Percentiles rank a stretch among this genome's conserved stretches.
These are phyloP conservation scores for Penicillium desertorum DNA, from an alignment of 495 filamentous ascomycete species.

Conservation along the genomic window DNA sequence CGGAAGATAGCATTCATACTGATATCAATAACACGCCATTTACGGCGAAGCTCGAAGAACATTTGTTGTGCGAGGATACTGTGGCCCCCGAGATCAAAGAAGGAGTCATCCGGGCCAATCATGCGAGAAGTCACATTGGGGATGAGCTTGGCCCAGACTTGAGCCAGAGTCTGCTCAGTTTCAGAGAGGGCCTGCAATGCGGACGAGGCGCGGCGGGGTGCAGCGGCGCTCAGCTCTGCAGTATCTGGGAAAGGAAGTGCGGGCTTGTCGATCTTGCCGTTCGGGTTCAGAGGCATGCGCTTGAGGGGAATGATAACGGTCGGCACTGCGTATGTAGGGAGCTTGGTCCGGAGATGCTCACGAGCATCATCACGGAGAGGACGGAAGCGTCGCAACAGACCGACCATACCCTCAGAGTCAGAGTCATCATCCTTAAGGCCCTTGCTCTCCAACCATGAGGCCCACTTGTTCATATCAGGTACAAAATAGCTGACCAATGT, in stretches of 20 bases:
- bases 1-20: constrained; percentile 76
- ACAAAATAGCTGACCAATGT: constrained; percentile 90
- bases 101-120: constrained; percentile 64
- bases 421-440: constrained; percentile 50
- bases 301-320: constrained; percentile 74
- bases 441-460: constrained; percentile 59
- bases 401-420: constrained; percentile 54
- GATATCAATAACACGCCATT: constrained; percentile 64
- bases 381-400: constrained; percentile 61
- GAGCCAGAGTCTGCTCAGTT: constrained; percentile 66
- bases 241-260: constrained; percentile 88
- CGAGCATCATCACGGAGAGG: constrained; percentile 71
- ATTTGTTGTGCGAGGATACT: constrained; percentile 85
- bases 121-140: constrained; percentile 55
- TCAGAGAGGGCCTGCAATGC: constrained; percentile 49
- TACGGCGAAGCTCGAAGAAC: constrained; percentile 65
- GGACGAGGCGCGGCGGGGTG: constrained; percentile 38
- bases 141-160: constrained; percentile 63
- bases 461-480: constrained; percentile 73
- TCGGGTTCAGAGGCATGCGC: constrained; percentile 86
- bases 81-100: constrained; percentile 89
- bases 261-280: constrained; percentile 91
- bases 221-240: constrained; percentile 51
- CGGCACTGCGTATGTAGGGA: constrained; percentile 82
- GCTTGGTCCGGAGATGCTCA: constrained; percentile 68